These are phyloP conservation scores for Melaleuca alternifolia DNA, from an alignment of 345 rosid genomes.

Conservation along the genomic window DNA sequence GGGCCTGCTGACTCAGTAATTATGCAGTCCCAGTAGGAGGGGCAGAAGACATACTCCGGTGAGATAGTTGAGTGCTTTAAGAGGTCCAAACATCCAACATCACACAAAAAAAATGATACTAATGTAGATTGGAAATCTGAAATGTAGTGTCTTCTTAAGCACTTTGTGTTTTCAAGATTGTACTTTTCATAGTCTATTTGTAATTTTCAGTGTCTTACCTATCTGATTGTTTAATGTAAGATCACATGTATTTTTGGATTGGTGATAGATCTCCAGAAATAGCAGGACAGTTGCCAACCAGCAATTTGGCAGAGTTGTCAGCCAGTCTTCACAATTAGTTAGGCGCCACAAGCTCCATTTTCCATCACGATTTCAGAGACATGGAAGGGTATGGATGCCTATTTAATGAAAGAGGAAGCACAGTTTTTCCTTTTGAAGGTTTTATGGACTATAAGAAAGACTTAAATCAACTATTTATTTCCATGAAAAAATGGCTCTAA, in stretches of 20 bases:
- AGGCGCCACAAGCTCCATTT: conserved; percentile 3
- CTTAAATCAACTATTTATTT: neutral
- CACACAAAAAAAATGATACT: neutral
- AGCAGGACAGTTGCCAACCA: conserved; percentile 7
- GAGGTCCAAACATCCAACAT: neutral
- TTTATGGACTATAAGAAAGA: neutral
- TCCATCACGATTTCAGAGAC: conserved; percentile 3
- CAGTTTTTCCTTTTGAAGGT: neutral
- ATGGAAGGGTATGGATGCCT: conserved; percentile 16
- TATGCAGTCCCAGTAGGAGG: neutral
- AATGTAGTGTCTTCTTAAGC: neutral
- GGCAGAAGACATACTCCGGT: neutral
- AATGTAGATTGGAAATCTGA: neutral
- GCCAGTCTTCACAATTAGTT: conserved; percentile 10
- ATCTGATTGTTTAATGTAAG: neutral
- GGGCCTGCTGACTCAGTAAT: neutral
- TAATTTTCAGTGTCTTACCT: neutral
- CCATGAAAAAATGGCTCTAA: neutral
- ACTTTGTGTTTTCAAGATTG: neutral
- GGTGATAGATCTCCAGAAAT: conserved; percentile 20
- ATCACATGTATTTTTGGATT: neutral
- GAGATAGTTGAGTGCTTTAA: neutral
- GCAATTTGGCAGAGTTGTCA: neutral
- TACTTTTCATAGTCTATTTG: neutral
- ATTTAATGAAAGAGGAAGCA: neutral